Percentiles rank a stretch among this genome's conserved stretches.
Evolutionary conservation across 768 basidiomycete genomes (phyloP).

Genomic region (Floccularia luteovirens): DNA sequence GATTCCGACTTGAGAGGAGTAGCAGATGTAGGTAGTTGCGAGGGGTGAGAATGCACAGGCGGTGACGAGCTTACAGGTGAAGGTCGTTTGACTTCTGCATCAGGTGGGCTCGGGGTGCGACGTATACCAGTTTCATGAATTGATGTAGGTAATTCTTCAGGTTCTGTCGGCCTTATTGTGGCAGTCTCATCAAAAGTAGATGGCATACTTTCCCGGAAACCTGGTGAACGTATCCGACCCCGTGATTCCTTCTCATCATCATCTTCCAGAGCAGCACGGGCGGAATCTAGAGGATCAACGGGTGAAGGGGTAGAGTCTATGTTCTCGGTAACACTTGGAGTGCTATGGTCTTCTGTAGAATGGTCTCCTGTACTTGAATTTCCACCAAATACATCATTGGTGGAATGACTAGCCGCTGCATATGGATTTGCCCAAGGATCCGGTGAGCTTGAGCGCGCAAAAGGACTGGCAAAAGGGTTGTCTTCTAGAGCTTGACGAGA

Average conservation of each 20-base stretch:
- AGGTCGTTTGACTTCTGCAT: conserved; percentile 5
- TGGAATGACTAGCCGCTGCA: conserved; percentile 19
- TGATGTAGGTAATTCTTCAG: conserved; percentile 19
- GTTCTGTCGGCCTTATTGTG: conserved; percentile 29
- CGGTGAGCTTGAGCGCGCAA: conserved; percentile 58
- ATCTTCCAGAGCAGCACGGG: conserved; percentile 17
- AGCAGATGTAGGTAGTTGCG: conserved; percentile 14
- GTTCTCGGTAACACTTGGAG: conserved; percentile 10
- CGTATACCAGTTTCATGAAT: conserved; percentile 4
- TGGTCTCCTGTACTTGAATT: conserved; percentile 12
- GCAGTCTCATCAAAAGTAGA: conserved; percentile 33
- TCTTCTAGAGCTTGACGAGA: conserved; percentile 58
- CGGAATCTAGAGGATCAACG: conserved; percentile 27
- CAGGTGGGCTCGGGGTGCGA: conserved; percentile 4
- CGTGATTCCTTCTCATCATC: conserved; percentile 26
- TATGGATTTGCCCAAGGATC: conserved; percentile 73
- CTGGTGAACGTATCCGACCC: conserved; percentile 29
- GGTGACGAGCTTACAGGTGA: conserved; percentile 16
- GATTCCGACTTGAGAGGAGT: conserved; percentile 20
- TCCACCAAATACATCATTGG: conserved; percentile 21
- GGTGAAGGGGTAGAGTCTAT: conserved; percentile 13
- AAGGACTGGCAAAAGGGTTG: conserved; percentile 73
- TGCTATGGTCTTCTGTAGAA: conserved; percentile 8
- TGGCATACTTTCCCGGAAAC: conserved; percentile 46
- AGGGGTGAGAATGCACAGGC: conserved; percentile 10